Percentiles rank a stretch among this genome's conserved stretches.
Conservation (phyloP, 148 eudicot species). For the Talinum fruticosum region DNA sequence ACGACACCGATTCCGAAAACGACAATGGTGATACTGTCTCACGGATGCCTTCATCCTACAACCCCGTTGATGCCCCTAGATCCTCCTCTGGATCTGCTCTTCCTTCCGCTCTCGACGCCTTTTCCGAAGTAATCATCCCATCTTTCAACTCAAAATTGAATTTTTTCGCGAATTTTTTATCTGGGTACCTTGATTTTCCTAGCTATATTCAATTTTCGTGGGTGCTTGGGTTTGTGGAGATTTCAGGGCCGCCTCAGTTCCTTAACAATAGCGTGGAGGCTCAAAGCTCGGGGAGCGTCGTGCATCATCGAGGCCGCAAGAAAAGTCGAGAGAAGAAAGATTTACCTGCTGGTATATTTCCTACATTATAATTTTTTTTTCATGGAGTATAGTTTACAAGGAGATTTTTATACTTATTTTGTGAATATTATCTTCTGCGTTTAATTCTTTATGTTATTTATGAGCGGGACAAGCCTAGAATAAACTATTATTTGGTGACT, state of each 20-base stretch:
- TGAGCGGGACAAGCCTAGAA: background rate
- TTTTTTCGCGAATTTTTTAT: background rate
- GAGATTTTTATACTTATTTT: no score
- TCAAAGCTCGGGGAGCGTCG: constrained; percentile 25
- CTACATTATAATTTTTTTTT: background rate
- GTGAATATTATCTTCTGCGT: background rate
- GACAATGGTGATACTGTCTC: constrained; percentile 36
- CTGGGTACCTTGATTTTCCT: background rate
- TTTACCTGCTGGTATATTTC: constrained; percentile 61
- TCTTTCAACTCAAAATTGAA: background rate
- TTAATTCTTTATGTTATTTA: no score
- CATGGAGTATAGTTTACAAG: background rate
- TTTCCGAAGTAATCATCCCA: constrained; percentile 61
- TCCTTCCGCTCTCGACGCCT: constrained; percentile 85
- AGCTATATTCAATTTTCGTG: background rate
- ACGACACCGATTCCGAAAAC: constrained; percentile 35
- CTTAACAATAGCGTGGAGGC: constrained; percentile 66
- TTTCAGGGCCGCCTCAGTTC: constrained; percentile 82
- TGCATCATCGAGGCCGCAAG: constrained; percentile 44
- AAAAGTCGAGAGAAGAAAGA: constrained; percentile 58
- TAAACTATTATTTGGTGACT: no score
- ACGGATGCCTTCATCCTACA: constrained; percentile 30
- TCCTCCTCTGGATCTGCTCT: constrained; percentile 51
- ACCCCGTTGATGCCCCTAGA: constrained; percentile 45
- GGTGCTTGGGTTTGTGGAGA: constrained; percentile 45